Evolutionary conservation across 805 yeast species (phyloP), one percentile per base, ranked within the genome.

Genomic region (Candida awuae): DNA sequence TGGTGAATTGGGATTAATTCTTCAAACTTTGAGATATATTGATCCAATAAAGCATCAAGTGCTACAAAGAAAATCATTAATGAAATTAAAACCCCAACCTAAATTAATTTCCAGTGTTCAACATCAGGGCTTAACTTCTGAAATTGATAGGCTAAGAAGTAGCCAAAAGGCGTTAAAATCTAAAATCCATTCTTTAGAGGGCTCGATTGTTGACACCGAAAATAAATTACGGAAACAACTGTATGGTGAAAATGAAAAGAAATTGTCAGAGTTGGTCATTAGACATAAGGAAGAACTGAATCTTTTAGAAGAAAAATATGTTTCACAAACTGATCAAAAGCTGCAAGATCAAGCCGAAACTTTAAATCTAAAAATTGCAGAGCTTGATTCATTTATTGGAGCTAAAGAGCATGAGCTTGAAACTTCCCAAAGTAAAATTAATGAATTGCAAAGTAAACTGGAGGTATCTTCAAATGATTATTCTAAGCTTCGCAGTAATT

Each of bases 181-280:
- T 4, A 57, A 53, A 22, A 34, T 58, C 21, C 35, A 43, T 4
- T 45, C 41, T 30, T 34, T 61, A 32, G 58, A 59, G 36, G 45
- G 47, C 25, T 50, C 49, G 28, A 42, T 52, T 17, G 41, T 53
- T 2, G 45, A 50, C 29, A 55, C 53, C 15, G 69, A 63, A 35
- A 37, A 53, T 18, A 50, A 43, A 5, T 31, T 62, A 4, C 58
- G 67, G 42, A 40, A 35, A 8, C 51, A 55, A 34, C 22, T 55
- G 16, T 55, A 52, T 25, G 50, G 55, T 16, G 66, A 59, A 20
- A 63, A 61, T 39, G 67, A 62, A 35, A 49, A 45, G 4, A 60
- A 60, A 34, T 49, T 63, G 6, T 55, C 60, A n/a, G 65, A 68
- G 18, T 55, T 68, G 23, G 62, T 61, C 4, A 44, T 47, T 1